Percentiles rank a stretch among this genome's conserved stretches.
Conservation (phyloP, 2,329 filamentous ascomycete species). For the Colletotrichum musae region DNA sequence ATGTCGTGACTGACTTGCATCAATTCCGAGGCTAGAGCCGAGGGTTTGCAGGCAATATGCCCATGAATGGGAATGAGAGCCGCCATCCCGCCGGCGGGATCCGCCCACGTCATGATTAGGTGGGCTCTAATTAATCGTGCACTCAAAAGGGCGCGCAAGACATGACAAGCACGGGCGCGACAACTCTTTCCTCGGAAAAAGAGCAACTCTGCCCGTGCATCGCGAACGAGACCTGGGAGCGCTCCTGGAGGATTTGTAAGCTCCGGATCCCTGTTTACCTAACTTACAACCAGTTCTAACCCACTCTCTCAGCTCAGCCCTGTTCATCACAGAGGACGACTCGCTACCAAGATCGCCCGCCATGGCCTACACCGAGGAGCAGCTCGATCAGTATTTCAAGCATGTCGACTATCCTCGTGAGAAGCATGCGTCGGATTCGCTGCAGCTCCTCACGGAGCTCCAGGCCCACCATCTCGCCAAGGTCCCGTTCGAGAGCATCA, state of each 20-base stretch:
- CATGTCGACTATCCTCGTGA: constrained; percentile 48
- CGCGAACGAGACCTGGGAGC: background rate
- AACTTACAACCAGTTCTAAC: too few relatives aligned
- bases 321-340: background rate
- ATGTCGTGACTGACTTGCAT: background rate
- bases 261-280: background rate
- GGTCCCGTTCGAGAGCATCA: constrained; percentile 69
- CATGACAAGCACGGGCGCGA: background rate
- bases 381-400: constrained; percentile 48
- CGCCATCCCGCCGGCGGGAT: constrained; percentile 4
- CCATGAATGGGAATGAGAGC: background rate
- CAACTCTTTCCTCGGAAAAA: background rate
- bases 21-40: background rate
- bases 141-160: constrained; percentile 21
- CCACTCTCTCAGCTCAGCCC: too few relatives aligned
- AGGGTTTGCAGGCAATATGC: constrained; percentile 1
- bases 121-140: constrained; percentile 6
- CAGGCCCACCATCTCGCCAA: constrained; percentile 60
- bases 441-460: constrained; percentile 51
- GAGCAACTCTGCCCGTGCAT: constrained; percentile 8
- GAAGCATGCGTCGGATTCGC: constrained; percentile 43
- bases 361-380: constrained; percentile 46
- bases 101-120: constrained; percentile 17
- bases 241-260: constrained; percentile 4
- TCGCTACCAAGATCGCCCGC: background rate